Evolutionary conservation across 176 grass and related monocot genomes (phyloP).

Genomic region (Dendrocalamus sinicus): DNA sequence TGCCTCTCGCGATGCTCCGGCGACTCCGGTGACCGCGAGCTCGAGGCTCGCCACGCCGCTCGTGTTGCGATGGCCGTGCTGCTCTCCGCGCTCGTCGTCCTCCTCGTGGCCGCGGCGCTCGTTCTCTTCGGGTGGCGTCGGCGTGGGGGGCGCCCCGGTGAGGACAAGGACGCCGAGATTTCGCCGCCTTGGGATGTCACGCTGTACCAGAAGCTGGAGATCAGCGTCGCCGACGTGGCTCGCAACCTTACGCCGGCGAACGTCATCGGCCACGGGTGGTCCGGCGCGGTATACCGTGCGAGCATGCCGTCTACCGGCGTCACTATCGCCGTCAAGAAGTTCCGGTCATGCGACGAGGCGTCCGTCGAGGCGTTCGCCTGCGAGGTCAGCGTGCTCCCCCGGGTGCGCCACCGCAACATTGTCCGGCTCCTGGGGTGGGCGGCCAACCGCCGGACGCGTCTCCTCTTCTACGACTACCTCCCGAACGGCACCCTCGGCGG

Average conservation of each 20-base stretch:
- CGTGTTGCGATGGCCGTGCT: constrained; percentile 62
- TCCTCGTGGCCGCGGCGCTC: constrained; percentile 49
- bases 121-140: constrained; percentile 47
- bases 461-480: constrained; percentile 95
- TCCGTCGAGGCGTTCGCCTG: constrained; percentile 61
- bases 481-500: constrained; percentile 76
- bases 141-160: neutral
- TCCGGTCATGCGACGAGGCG: constrained; percentile 67
- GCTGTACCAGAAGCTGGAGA: constrained; percentile 90
- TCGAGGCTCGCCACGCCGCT: constrained; percentile 45
- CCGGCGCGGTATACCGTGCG: constrained; percentile 70
- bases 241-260: constrained; percentile 68
- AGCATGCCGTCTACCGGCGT: constrained; percentile 51
- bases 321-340: constrained; percentile 79
- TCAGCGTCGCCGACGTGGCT: constrained; percentile 63
- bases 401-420: constrained; percentile 89
- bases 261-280: constrained; percentile 73
- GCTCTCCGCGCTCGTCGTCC: constrained; percentile 60
- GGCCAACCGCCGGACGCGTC: constrained; percentile 67
- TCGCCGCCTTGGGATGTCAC: constrained; percentile 88
- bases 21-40: constrained; percentile 18
- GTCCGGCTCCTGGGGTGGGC: constrained; percentile 84
- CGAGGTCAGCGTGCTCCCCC: constrained; percentile 73
- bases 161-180: constrained; percentile 61
- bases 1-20: constrained; percentile 78